Conservation (phyloP, 768 basidiomycete species). For the Cantharellus cinnabarinus region DNA sequence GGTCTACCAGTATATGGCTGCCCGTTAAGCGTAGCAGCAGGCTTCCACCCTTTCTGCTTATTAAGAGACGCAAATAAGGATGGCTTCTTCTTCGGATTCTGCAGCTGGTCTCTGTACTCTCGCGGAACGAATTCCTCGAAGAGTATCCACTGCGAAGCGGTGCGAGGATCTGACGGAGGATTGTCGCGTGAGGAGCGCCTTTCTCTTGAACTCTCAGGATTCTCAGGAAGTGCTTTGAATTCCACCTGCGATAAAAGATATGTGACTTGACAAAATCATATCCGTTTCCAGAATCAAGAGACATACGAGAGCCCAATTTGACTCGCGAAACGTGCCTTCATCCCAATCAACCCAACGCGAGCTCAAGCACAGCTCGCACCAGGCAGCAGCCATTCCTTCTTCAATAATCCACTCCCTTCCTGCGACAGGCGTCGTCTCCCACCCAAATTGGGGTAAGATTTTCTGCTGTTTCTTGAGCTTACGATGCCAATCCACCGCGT, state of each 20-base stretch:
- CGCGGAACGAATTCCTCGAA: conserved; percentile 89
- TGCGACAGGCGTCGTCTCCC: conserved; percentile 73
- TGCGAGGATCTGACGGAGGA: conserved; percentile 36
- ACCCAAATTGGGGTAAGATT: conserved; percentile 63
- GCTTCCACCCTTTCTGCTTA: conserved; percentile 39
- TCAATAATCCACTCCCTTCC: conserved; percentile 70
- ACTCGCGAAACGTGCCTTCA: conserved; percentile 64
- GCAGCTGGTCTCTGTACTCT: conserved; percentile 62
- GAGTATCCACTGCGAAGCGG: conserved; percentile 46
- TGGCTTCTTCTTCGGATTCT: conserved; percentile 18
- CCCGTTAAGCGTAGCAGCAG: conserved; percentile 61
- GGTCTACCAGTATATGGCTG: conserved; percentile 34
- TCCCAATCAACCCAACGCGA: conserved; percentile 67
- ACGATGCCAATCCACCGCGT: conserved; percentile 48
- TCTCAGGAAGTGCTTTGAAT: conserved; percentile 51
- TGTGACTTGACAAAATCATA: neutral
- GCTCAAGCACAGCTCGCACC: conserved; percentile 20
- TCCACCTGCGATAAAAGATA: conserved; percentile 38
- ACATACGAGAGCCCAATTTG: conserved; percentile 81
- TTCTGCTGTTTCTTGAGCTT: conserved; percentile 76
- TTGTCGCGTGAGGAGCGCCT: conserved; percentile 1
- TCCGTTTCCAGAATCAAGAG: neutral
- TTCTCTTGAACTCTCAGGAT: neutral
- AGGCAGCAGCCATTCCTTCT: conserved; percentile 71
- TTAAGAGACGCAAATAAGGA: neutral